Evolutionary conservation across 163 green algal genomes (phyloP).

Genomic region (Scenedesmus sp.): DNA sequence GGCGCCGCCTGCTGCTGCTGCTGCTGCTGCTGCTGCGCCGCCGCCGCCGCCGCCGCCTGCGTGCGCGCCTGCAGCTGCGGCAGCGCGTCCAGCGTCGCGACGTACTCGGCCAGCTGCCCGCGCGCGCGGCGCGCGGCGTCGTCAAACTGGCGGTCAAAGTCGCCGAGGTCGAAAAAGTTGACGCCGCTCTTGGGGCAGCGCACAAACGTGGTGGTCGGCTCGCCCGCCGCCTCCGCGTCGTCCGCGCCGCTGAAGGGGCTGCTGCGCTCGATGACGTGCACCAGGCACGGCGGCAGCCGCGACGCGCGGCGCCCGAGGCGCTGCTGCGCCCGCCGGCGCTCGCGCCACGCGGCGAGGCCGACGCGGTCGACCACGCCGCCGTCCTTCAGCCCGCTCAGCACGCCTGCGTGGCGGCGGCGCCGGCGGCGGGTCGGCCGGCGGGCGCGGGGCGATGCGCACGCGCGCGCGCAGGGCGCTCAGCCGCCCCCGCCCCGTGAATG

Average conservation of each 20-base stretch:
- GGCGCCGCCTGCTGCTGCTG: constrained; percentile 25
- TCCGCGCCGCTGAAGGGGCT: constrained; percentile 75
- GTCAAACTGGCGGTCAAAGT: constrained; percentile 67
- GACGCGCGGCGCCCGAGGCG: background rate
- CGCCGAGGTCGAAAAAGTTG: constrained; percentile 73
- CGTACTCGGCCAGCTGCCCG: constrained; percentile 9
- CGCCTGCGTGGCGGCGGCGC: too few species aligned
- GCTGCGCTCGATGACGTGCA: constrained; percentile 63
- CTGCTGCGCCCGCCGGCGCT: constrained; percentile 53
- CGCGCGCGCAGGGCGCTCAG: too few species aligned
- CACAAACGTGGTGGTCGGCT: constrained; percentile 53
- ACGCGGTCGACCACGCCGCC: constrained; percentile 80
- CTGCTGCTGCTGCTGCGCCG: background rate
- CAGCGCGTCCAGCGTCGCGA: background rate
- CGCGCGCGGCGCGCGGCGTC: constrained; percentile 48
- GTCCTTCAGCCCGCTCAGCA: constrained; percentile 66
- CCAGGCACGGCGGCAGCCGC: constrained; percentile 49
- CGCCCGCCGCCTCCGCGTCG: constrained; percentile 53
- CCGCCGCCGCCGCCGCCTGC: too few species aligned
- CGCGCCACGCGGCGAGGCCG: constrained; percentile 78
- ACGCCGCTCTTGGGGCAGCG: constrained; percentile 66
- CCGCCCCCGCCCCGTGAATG: too few species aligned
- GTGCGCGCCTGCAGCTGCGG: constrained; percentile 33
- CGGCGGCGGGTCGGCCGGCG: too few species aligned
- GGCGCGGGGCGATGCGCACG: too few species aligned